A percentile compares a stretch with the other conserved stretches of the same genome.
Evolutionary conservation across 2,329 filamentous ascomycete genomes (phyloP).

Genomic region (Pseudocercospora vitis): DNA sequence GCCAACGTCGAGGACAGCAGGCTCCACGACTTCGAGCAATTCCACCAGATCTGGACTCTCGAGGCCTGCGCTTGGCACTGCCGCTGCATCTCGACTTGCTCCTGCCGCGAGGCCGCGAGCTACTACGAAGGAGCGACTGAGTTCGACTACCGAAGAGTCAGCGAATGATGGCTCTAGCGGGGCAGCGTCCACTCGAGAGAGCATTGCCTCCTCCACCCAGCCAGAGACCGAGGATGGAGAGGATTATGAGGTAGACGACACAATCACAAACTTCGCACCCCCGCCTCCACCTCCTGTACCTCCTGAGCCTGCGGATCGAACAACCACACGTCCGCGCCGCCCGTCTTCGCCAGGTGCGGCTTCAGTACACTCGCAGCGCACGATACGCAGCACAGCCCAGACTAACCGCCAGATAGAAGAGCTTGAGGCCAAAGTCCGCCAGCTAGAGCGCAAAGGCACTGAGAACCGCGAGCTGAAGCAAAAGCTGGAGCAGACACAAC

Average conservation of each 20-base stretch:
- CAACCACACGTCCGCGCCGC: conserved; percentile 32
- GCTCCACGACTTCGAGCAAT: conserved; percentile 13
- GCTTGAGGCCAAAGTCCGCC: conserved; percentile 79
- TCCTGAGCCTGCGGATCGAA: conserved; percentile 24
- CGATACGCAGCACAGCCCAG: conserved; percentile 49
- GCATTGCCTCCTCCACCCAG: conserved; percentile 22
- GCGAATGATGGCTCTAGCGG: conserved; percentile 29
- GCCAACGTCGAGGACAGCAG: conserved; percentile 10
- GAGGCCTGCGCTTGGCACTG: conserved; percentile 16
- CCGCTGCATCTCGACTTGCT: conserved; percentile 17
- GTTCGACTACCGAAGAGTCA: conserved; percentile 28
- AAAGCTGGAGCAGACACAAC: conserved; percentile 70
- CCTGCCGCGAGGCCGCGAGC: conserved; percentile 20
- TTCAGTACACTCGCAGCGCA: conserved; percentile 35
- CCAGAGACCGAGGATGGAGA: conserved; percentile 23
- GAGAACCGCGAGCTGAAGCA: conserved; percentile 87
- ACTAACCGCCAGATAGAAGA: conserved; percentile 74
- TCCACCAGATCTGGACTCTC: conserved; percentile 23
- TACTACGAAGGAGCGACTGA: conserved; percentile 20
- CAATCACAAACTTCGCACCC: conserved; percentile 35
- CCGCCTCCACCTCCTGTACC: conserved; percentile 33
- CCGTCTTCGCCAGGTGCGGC: conserved; percentile 37
- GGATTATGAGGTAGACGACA: conserved; percentile 28
- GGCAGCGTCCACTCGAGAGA: conserved; percentile 26
- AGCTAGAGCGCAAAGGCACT: conserved; percentile 81